Evolutionary conservation across 768 basidiomycete species (phyloP).

Genomic region (Lentinula detonsa): DNA sequence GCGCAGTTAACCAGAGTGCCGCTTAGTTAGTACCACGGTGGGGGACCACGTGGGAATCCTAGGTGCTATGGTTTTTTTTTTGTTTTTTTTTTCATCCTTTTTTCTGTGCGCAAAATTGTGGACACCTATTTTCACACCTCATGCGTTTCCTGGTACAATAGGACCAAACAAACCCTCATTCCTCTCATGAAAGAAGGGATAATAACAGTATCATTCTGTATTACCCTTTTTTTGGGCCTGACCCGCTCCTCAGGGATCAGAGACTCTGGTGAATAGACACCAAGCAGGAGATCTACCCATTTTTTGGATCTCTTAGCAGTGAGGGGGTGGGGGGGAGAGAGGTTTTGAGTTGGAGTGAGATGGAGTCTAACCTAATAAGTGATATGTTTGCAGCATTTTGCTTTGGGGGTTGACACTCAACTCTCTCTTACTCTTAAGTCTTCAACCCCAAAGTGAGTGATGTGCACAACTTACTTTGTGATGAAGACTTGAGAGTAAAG

Average conservation of each 20-base stretch:
- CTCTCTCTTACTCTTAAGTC: no score
- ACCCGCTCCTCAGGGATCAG: background rate
- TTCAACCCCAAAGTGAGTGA: no score
- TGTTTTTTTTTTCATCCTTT: slow-evolving; percentile 6
- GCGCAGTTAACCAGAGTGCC: slow-evolving; percentile 59
- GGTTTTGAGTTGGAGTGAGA: no score
- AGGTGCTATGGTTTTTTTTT: slow-evolving; percentile 47
- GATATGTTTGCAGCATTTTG: no score
- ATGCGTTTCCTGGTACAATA: background rate
- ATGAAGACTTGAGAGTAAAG: no score
- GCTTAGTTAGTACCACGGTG: slow-evolving; percentile 61
- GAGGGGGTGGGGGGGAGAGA: background rate
- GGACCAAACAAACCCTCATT: background rate
- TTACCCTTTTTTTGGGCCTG: background rate
- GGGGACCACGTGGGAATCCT: slow-evolving; percentile 60
- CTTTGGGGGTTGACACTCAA: no score
- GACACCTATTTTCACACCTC: no score
- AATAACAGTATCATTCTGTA: background rate
- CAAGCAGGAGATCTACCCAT: background rate
- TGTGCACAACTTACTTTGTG: no score
- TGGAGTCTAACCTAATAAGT: no score
- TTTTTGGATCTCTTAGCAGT: background rate
- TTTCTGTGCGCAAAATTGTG: background rate
- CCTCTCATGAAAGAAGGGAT: background rate
- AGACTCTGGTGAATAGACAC: slow-evolving; percentile 1